phyloP scores from a whole-genome alignment of 2,329 filamentous ascomycete species.

The Paraphaeosphaeria sporulosa region DNA sequence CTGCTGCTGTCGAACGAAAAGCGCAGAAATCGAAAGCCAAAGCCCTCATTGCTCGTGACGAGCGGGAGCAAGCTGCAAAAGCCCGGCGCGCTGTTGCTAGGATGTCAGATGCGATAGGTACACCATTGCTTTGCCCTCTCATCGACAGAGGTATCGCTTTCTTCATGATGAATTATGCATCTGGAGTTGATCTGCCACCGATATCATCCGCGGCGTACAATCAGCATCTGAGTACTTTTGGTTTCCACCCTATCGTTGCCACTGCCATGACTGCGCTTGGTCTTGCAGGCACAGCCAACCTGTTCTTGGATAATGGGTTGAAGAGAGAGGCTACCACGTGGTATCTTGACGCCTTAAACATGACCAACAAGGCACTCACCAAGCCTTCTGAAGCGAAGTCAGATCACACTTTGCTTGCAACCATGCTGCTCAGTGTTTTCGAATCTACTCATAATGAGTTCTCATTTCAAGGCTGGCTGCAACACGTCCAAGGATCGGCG shows the following conservation, averaged over 20 bases:
- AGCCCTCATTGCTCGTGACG: slow-evolving; percentile 36
- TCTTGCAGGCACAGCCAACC: slow-evolving; percentile 40
- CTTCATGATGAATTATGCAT: slow-evolving; percentile 40
- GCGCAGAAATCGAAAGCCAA: slow-evolving; percentile 40
- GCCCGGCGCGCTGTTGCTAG: slow-evolving; percentile 11
- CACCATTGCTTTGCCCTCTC: slow-evolving; percentile 28
- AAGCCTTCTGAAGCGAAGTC: slow-evolving; percentile 35
- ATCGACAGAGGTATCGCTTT: slow-evolving; percentile 43
- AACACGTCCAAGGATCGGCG: slow-evolving; percentile 47
- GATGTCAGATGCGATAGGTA: slow-evolving; percentile 20
- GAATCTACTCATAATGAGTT: slow-evolving; percentile 45
- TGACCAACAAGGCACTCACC: slow-evolving; percentile 41
- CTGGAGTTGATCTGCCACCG: slow-evolving; percentile 39
- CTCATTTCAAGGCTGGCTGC: slow-evolving; percentile 39
- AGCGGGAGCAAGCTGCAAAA: slow-evolving; percentile 15
- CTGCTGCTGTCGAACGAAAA: slow-evolving; percentile 34
- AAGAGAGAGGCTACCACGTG: slow-evolving; percentile 38
- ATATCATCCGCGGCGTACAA: slow-evolving; percentile 31
- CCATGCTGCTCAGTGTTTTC: slow-evolving; percentile 42
- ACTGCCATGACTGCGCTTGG: slow-evolving; percentile 47
- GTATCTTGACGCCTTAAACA: slow-evolving; percentile 42
- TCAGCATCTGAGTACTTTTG: slow-evolving; percentile 36
- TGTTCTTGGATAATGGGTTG: slow-evolving; percentile 34
- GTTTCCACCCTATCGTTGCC: slow-evolving; percentile 43
- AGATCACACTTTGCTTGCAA: slow-evolving; percentile 43